A percentile compares a stretch with the other conserved stretches of the same genome.
phyloP scores from a whole-genome alignment of 306 rosid genomes.

The Parietaria judaica region DNA sequence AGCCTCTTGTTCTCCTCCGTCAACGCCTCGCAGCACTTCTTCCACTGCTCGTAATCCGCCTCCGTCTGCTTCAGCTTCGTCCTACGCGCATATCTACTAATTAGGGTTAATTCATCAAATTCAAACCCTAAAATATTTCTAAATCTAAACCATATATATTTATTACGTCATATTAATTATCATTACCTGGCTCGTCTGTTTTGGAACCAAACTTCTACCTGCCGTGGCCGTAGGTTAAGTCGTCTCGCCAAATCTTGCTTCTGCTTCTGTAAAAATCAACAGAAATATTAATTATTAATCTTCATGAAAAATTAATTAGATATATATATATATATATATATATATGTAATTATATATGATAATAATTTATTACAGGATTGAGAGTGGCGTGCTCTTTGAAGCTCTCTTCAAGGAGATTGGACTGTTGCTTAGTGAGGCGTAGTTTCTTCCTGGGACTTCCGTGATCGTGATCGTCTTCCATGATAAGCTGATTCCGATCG shows the following conservation, averaged over 20 bases:
- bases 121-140: no score
- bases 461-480: conserved; percentile 5
- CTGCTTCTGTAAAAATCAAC: conserved; percentile 39
- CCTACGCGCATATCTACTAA: conserved; percentile 18
- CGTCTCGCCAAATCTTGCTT: conserved; percentile 69
- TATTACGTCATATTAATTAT: not conserved
- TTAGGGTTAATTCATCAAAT: no score
- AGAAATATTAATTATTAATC: not conserved
- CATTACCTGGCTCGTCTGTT: conserved; percentile 89
- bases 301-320: not conserved
- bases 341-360: not conserved
- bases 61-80: conserved; percentile 90
- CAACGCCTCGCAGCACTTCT: conserved; percentile 55
- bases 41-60: conserved; percentile 55
- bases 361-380: conserved; percentile 39
- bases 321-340: no score
- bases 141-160: not conserved
- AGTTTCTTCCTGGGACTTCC: conserved; percentile 71
- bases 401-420: conserved; percentile 58
- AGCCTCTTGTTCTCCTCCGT: conserved; percentile 68
- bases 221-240: conserved; percentile 66
- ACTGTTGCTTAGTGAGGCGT: conserved; percentile 72
- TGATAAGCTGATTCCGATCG: not conserved
- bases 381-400: conserved; percentile 60
- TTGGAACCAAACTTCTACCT: conserved; percentile 99